A percentile compares a stretch with the other conserved stretches of the same genome.
These are phyloP conservation scores for Rhodosporidiobolus sp. DNA, from an alignment of 768 basidiomycete genomes.

Conservation along the genomic window DNA sequence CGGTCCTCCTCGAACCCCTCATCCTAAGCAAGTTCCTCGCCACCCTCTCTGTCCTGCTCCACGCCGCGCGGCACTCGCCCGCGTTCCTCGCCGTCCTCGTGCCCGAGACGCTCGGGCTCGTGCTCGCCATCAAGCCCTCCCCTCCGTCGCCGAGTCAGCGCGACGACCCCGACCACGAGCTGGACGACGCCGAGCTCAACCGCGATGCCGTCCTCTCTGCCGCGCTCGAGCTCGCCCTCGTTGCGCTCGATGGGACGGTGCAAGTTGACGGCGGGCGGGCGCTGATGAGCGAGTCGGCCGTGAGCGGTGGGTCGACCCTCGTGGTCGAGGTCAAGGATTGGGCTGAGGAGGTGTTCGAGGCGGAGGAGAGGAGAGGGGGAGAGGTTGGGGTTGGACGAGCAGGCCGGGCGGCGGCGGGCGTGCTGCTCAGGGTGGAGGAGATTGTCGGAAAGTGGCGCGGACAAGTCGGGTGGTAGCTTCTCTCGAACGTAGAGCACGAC, in stretches of 20 bases:
- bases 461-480: constrained; percentile 54
- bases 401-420: constrained; percentile 70
- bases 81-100: constrained; percentile 78
- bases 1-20: constrained; percentile 73
- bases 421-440: constrained; percentile 74
- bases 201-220: constrained; percentile 69
- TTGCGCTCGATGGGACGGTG: constrained; percentile 69
- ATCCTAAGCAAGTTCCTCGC: constrained; percentile 71
- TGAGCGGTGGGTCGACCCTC: constrained; percentile 61
- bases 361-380: constrained; percentile 45
- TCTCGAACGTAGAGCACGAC: no score
- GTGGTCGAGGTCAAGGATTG: constrained; percentile 57
- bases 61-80: constrained; percentile 74
- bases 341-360: constrained; percentile 51
- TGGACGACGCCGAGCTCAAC: neutral
- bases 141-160: constrained; percentile 24
- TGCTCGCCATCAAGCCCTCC: constrained; percentile 63
- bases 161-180: constrained; percentile 9
- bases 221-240: constrained; percentile 71
- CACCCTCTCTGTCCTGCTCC: constrained; percentile 72
- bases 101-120: constrained; percentile 78
- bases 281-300: constrained; percentile 63
- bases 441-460: constrained; percentile 66
- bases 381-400: constrained; percentile 57
- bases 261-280: constrained; percentile 74